These are phyloP conservation scores for Chaetomium sp. DNA, from an alignment of 2,329 filamentous ascomycete species.

Conservation along the genomic window DNA sequence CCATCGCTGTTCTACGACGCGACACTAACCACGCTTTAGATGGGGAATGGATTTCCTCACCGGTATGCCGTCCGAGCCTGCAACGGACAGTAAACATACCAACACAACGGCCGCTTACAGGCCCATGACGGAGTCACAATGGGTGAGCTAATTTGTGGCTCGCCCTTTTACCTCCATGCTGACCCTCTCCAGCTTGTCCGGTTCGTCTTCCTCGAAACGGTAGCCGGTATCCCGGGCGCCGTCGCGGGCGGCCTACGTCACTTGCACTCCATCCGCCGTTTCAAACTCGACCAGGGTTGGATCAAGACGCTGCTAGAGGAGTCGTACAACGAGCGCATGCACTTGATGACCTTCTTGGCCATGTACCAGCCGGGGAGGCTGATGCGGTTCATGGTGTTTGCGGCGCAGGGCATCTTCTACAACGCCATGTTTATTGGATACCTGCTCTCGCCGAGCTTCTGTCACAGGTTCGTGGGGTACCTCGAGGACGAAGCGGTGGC, in stretches of 20 bases:
- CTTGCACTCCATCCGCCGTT: conserved; percentile 75
- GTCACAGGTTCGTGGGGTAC: conserved; percentile 94
- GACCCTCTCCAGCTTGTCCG: conserved; percentile 60
- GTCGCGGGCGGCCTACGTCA: conserved; percentile 92
- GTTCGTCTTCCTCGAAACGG: conserved; percentile 90
- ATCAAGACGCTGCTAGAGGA: conserved; percentile 91
- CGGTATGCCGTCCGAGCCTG: conserved; percentile 70
- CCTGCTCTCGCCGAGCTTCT: conserved; percentile 79
- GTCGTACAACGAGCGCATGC: conserved; percentile 91
- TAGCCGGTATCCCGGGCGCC: conserved; percentile 95
- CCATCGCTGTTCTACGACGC: too few species aligned
- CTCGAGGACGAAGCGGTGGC: conserved; percentile 95
- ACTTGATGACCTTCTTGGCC: conserved; percentile 80
- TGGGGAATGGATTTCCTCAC: conserved; percentile 82
- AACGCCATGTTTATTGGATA: conserved; percentile 90
- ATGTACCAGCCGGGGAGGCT: conserved; percentile 79
- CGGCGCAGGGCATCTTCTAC: conserved; percentile 93
- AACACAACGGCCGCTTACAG: conserved; percentile 53
- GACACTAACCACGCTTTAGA: conserved; percentile 44
- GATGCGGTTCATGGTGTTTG: conserved; percentile 85
- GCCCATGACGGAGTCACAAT: conserved; percentile 80
- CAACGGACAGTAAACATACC: conserved; percentile 56
- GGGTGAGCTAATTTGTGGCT: conserved; percentile 54
- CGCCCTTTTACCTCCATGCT: too few species aligned
- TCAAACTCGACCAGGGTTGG: conserved; percentile 94